Conservation (phyloP, 2,329 filamentous ascomycete species). For the Botrytis squamosa region DNA sequence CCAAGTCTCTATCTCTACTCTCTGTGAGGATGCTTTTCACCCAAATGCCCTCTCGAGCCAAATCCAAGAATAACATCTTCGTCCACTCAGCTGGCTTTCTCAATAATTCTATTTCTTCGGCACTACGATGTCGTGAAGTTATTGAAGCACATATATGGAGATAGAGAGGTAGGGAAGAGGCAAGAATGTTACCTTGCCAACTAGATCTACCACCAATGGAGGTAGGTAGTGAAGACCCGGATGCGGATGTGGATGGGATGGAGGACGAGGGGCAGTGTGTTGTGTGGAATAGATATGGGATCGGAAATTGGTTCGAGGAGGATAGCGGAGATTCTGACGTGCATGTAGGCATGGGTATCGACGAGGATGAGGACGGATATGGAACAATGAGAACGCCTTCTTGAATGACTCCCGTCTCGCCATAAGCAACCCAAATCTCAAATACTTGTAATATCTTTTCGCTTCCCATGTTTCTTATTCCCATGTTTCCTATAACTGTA, state of each 20-base stretch:
- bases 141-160: conserved; percentile 4
- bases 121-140: not conserved
- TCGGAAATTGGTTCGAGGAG: not conserved
- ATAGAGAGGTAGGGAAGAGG: conserved; percentile 8
- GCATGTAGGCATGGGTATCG: not conserved
- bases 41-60: conserved; percentile 1
- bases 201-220: not conserved
- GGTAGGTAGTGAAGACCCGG: too few relatives aligned
- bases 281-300: conserved; percentile 2
- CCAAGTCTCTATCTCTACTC: not conserved
- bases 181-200: conserved; percentile 14
- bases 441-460: conserved; percentile 4
- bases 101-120: not conserved
- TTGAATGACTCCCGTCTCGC: conserved; percentile 3
- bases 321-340: not conserved
- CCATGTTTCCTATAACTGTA: not conserved
- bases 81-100: conserved; percentile 3
- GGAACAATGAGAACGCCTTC: conserved; percentile 6
- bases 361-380: not conserved
- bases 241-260: not conserved
- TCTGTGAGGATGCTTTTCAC: not conserved
- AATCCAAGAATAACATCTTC: conserved; percentile 9
- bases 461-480: not conserved
- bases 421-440: conserved; percentile 10
- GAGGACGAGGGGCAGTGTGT: not conserved